Evolutionary conservation across 1,139 yeast genomes (phyloP), one percentile per base, ranked within the genome.

Genomic region (Magnusiomyces sp.): DNA sequence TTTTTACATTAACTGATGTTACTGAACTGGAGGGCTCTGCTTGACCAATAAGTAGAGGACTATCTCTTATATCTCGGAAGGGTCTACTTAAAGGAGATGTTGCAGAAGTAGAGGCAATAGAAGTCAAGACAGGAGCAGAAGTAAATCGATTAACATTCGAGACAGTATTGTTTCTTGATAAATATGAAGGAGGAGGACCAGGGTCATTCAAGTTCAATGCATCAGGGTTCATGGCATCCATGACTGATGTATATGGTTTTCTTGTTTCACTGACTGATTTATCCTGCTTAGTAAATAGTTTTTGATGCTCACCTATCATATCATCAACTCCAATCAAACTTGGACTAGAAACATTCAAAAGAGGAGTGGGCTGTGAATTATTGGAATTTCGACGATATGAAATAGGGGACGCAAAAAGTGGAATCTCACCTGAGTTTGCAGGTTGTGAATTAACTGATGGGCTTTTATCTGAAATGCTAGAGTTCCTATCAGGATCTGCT

Each of bases 301-400:
- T 49, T 20, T 55, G 49, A 41, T 59, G 61, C n/a, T 58, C 58
- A 16, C 44, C 41, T 2, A 58, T 48, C 29, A 59, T 46, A 6
- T 52, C 48, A 29, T 52, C 58, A 4, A 56, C 51, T 36, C 53
- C 53, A 9, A 50, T 50, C 5, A 55, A 40, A 11, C 52, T 49
- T n/a, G 58, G 56, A 2, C 58, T 50, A 14, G 49, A 42, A 7
- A 47, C 27, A 40, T 31, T 39, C 33, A 32, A 20, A 14, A 14
- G 38, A 6, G 40, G 47, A 5, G 42, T 47, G 11, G 40, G 27
- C 33, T 20, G 17, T 2, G 29, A 43, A n/a, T 20, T 31, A 17
- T n/a, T 27, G 2, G 46, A 43, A 32, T 43, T 43, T 27, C 43
- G 19, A 11, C 43, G 36, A 29, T 39, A 37, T 17, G 11, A 16